Conservation (phyloP, 2,329 filamentous ascomycete species). For the Fusarium proliferatum region DNA sequence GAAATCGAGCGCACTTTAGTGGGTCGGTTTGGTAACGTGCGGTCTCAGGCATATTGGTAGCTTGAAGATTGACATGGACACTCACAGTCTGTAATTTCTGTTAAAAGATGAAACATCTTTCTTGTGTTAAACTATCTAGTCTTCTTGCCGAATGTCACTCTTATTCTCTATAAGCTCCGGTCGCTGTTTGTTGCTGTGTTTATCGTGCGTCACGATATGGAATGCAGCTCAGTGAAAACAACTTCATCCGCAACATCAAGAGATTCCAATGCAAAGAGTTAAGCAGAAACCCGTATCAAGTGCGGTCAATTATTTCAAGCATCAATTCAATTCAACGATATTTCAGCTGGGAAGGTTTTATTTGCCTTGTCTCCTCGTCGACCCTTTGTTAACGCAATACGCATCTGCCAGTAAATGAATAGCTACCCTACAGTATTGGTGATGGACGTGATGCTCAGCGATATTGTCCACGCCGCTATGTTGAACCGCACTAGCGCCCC, state of each 20-base stretch:
- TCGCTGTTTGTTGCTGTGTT: fast-evolving
- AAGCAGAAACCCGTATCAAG: no score
- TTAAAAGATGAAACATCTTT: no score
- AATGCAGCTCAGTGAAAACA: no score
- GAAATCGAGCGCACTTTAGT: fast-evolving
- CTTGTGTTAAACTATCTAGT: fast-evolving
- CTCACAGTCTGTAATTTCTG: no score
- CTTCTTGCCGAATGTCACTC: fast-evolving
- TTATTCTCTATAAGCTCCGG: fast-evolving
- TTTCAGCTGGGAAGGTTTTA: fast-evolving
- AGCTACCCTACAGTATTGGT: neutral
- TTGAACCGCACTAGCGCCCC: neutral
- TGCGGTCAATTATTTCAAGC: no score
- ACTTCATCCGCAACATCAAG: fast-evolving
- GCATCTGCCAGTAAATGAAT: neutral
- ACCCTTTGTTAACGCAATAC: neutral
- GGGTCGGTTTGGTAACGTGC: fast-evolving
- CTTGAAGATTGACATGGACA: neutral
- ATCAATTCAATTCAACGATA: no score
- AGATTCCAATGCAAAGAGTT: neutral
- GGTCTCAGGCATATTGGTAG: neutral
- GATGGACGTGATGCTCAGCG: neutral
- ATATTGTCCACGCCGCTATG: neutral
- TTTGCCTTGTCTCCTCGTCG: neutral
- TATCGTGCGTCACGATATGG: fast-evolving